These are phyloP conservation scores for Basidioascus undulatus DNA, from an alignment of 768 basidiomycete genomes.

Conservation along the genomic window DNA sequence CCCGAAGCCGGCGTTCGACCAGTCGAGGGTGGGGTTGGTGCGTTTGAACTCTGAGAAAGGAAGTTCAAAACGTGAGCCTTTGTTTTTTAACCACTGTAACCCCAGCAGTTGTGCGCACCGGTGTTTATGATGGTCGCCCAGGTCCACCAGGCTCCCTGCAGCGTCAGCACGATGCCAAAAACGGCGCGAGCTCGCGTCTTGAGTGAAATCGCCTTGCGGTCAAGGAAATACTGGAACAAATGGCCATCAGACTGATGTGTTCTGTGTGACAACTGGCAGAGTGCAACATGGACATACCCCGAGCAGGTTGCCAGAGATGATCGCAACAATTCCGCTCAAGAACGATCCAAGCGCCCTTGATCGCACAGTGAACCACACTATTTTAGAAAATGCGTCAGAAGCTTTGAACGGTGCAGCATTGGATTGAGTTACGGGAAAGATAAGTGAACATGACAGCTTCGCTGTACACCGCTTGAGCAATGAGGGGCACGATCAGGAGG, in stretches of 20 bases:
- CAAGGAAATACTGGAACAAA: neutral
- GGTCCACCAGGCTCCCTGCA: constrained; percentile 3
- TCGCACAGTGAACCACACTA: constrained; percentile 5
- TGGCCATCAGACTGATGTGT: too few species aligned
- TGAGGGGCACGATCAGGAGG: constrained; percentile 6
- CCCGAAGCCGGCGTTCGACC: neutral
- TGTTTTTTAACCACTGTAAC: too few species aligned
- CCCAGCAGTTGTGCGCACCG: too few species aligned
- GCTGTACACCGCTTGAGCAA: constrained; percentile 4
- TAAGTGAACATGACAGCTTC: constrained; percentile 3
- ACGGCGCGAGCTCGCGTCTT: neutral
- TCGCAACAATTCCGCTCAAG: constrained; percentile 4
- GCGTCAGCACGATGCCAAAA: neutral
- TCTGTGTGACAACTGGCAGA: neutral
- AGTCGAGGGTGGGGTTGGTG: neutral
- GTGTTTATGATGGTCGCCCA: constrained; percentile 1
- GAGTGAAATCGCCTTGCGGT: neutral
- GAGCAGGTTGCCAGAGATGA: constrained; percentile 3
- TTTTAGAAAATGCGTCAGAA: too few species aligned
- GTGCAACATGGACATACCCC: neutral
- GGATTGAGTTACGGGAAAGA: neutral
- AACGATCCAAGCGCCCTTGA: constrained; percentile 5
- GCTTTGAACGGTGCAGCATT: neutral
- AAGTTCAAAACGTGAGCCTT: too few species aligned
- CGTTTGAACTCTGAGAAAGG: neutral